A percentile compares a stretch with the other conserved stretches of the same genome.
These are phyloP conservation scores for Leptographium galeiforme DNA, from an alignment of 2,329 filamentous ascomycete genomes.

Conservation along the genomic window DNA sequence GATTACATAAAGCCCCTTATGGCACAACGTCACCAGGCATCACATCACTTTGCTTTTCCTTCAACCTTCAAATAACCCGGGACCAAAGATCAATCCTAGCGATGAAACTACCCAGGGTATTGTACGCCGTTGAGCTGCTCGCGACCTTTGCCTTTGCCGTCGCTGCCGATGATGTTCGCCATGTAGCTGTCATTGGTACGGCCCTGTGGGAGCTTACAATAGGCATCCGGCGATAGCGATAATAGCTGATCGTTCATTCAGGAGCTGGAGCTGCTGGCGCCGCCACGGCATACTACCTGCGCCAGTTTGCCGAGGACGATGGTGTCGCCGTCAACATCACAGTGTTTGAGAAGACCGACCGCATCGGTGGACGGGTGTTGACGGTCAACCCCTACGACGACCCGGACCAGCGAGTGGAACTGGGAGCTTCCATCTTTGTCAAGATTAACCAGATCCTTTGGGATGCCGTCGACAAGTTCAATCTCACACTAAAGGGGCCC, in stretches of 20 bases:
- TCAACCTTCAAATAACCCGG: background rate
- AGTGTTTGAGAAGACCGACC: conserved; percentile 67
- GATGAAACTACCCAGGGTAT: background rate
- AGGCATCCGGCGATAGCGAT: background rate
- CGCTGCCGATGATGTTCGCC: conserved; percentile 8
- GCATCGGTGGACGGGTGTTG: conserved; percentile 74
- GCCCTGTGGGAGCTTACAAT: too few relatives aligned
- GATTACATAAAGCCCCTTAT: too few relatives aligned
- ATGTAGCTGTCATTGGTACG: conserved; percentile 18
- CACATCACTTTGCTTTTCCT: background rate
- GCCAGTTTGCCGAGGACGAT: conserved; percentile 52
- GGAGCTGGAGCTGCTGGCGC: conserved; percentile 83
- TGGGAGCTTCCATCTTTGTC: conserved; percentile 89
- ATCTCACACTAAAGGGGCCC: conserved; percentile 42
- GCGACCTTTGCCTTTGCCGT: background rate
- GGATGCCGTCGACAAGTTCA: conserved; percentile 57
- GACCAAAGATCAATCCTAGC: background rate
- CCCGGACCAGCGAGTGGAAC: conserved; percentile 56
- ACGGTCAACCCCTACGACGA: conserved; percentile 69
- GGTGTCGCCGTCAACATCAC: conserved; percentile 61
- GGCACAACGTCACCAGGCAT: background rate
- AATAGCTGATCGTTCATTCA: conserved; percentile 19
- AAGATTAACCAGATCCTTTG: conserved; percentile 69
- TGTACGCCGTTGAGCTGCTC: background rate
- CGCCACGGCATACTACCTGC: conserved; percentile 73